These are phyloP conservation scores for Rhizopus microsporus DNA, from an alignment of 371 early-diverging fungal species.

Conservation along the genomic window DNA sequence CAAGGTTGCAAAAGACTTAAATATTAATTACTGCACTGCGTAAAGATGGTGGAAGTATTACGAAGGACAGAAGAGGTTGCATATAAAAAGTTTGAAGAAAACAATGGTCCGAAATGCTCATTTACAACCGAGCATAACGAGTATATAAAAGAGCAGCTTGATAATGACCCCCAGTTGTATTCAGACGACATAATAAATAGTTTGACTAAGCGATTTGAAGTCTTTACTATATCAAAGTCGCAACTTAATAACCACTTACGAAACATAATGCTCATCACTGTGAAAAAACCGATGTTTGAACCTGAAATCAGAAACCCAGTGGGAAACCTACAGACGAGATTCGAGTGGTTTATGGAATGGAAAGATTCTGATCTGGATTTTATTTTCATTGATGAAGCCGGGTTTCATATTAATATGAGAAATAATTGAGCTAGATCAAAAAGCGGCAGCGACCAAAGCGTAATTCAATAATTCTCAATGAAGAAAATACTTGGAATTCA, in stretches of 20 bases:
- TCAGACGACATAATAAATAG: constrained; percentile 7
- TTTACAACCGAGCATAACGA: too few relatives aligned
- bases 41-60: too few relatives aligned
- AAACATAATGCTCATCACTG: constrained; percentile 9
- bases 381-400: too few relatives aligned
- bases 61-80: too few relatives aligned
- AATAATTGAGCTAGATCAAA: constrained; percentile 8
- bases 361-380: too few relatives aligned
- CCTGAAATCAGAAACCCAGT: constrained; percentile 10
- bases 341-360: constrained; percentile 16
- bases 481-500: constrained; percentile 10
- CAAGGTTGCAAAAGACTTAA: too few relatives aligned
- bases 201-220: constrained; percentile 10
- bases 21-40: too few relatives aligned
- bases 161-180: constrained; percentile 12
- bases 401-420: constrained; percentile 15
- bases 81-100: too few relatives aligned
- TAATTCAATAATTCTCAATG: constrained; percentile 10
- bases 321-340: constrained; percentile 4
- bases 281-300: constrained; percentile 2
- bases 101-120: too few relatives aligned
- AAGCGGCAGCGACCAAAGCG: constrained; percentile 5
- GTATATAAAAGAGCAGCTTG: constrained; percentile 11
- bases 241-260: constrained; percentile 8
- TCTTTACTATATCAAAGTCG: too few relatives aligned